Evolutionary conservation across 768 basidiomycete genomes (phyloP), one percentile per base, ranked within the genome.

Genomic region (Cyathus striatus): DNA sequence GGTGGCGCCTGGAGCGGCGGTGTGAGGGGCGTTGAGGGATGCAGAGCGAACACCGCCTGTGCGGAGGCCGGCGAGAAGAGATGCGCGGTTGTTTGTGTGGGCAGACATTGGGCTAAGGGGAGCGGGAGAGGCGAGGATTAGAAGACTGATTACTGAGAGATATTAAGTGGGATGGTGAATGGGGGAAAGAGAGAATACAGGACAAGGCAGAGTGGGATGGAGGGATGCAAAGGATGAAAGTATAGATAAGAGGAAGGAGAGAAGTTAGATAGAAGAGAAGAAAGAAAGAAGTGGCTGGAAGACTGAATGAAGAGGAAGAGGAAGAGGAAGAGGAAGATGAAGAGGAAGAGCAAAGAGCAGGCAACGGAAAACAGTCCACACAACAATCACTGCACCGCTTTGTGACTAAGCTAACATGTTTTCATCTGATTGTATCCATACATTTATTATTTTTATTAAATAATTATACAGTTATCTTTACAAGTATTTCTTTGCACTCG

Each of bases 21-120:
- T 82, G 62, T 85, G 81, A 32, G 87, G 85, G 16, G 78, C 62
- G 39, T 64, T 59, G 44, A 62, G 61, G 44, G 86, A 86, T 35
- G 73, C 56, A n/a, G 89, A 82, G 53, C 90, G 85, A 47, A 92
- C 90, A 38, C 90, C 90, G 60, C 90, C 90, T 42, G 90, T 92
- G 60, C 90, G 86, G 57, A 92, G 87, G 53, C 86, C 88, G 47
- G 84, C 74, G 63, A 92, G 87, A 57, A 92, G 88, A 48, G 87
- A 86, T 40, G 90, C 88, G 55, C 90, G 86, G 49, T 70, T 66
- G 61, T 73, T 82, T 54, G 74, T 57, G 40, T 65, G 64, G 57
- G 69, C 66, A 59, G 74, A 62, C 73, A 75, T 75, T 60, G 62
- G 53, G 55, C 41, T 50, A 49, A 42, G 47, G 53, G 57, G 50